Evolutionary conservation across 208 protist genomes (phyloP).

Genomic region (Acanthamoeba triangularis): DNA sequence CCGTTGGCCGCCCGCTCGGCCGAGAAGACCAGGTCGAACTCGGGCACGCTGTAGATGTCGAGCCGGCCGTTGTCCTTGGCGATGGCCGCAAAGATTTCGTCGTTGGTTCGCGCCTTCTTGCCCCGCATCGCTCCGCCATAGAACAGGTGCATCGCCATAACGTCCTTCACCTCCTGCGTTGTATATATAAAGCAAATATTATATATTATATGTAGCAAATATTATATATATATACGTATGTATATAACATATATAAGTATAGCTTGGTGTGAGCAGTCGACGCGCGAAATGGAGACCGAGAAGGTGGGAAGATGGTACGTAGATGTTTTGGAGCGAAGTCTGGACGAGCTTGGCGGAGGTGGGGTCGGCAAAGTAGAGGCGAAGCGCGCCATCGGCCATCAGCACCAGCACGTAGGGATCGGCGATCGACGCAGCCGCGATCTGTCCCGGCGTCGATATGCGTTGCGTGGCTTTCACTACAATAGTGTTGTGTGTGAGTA

Average conservation of each 20-base stretch:
- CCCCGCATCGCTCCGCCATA: slow-evolving; percentile 37
- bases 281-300: background rate
- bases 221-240: too few relatives aligned
- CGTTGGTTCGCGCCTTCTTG: background rate
- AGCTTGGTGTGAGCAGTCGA: too few relatives aligned
- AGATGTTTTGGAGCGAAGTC: background rate
- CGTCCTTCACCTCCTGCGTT: background rate
- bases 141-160: slow-evolving; percentile 59
- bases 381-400: slow-evolving; percentile 59
- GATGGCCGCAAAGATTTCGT: slow-evolving; percentile 46
- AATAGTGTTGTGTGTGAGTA: background rate
- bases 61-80: background rate
- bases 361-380: slow-evolving; percentile 62
- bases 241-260: too few relatives aligned
- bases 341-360: slow-evolving; percentile 6
- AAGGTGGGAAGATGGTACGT: background rate
- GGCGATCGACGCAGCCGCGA: slow-evolving; percentile 1
- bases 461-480: slow-evolving; percentile 52
- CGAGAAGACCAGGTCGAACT: slow-evolving; percentile 62
- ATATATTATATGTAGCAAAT: too few relatives aligned
- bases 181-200: background rate
- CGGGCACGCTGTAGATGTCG: slow-evolving; percentile 74
- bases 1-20: background rate
- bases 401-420: slow-evolving; percentile 69
- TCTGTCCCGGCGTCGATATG: slow-evolving; percentile 36